A percentile compares a stretch with the other conserved stretches of the same genome.
Evolutionary conservation across 2,329 filamentous ascomycete species (phyloP).

Genomic region (Zymoseptoria brevis): DNA sequence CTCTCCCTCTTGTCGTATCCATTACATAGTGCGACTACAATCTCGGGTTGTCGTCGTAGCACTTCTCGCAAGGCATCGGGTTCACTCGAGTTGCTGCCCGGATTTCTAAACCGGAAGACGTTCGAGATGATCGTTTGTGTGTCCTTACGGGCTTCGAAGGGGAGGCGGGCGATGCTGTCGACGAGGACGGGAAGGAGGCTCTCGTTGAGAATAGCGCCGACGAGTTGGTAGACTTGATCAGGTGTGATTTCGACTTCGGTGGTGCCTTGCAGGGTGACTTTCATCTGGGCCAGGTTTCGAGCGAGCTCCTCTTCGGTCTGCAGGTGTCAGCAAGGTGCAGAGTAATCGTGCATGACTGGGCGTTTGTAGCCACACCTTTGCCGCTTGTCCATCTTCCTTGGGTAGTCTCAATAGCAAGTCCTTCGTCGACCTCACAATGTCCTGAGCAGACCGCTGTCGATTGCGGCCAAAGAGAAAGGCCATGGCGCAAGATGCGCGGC

Average conservation of each 20-base stretch:
- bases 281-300: slow-evolving; percentile 82
- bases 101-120: slow-evolving; percentile 79
- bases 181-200: slow-evolving; percentile 81
- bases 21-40: slow-evolving; percentile 78
- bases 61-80: slow-evolving; percentile 84
- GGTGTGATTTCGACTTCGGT: slow-evolving; percentile 81
- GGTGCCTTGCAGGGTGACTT: slow-evolving; percentile 84
- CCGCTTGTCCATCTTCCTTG: slow-evolving; percentile 44
- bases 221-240: slow-evolving; percentile 79
- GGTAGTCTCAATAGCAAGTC: slow-evolving; percentile 53
- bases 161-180: slow-evolving; percentile 70
- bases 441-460: slow-evolving; percentile 52
- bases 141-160: slow-evolving; percentile 94
- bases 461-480: slow-evolving; percentile 61
- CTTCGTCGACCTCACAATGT: slow-evolving; percentile 56
- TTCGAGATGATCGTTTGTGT: slow-evolving; percentile 93
- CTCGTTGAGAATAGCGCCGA: slow-evolving; percentile 78
- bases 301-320: slow-evolving; percentile 80
- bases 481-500: slow-evolving; percentile 40
- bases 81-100: slow-evolving; percentile 57
- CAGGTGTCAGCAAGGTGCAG: not conserved
- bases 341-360: slow-evolving; percentile 16
- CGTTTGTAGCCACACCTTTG: slow-evolving; percentile 22
- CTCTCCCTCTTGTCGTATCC: slow-evolving; percentile 88
- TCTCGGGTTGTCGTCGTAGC: slow-evolving; percentile 74